Evolutionary conservation across 495 filamentous ascomycete genomes (phyloP), one percentile per base, ranked within the genome.

Genomic region (Neurospora hispaniola): DNA sequence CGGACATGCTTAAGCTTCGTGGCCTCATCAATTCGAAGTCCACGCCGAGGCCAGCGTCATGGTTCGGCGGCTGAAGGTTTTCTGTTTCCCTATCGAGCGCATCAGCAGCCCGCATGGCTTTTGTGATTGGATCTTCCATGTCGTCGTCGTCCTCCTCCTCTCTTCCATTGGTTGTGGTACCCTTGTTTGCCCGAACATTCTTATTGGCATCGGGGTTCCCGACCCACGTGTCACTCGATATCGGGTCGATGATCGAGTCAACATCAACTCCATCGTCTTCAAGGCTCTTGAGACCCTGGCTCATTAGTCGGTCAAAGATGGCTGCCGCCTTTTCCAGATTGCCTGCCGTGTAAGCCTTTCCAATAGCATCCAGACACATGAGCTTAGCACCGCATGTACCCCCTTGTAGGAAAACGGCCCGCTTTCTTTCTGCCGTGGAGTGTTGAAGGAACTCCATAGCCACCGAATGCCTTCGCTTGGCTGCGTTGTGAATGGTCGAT

Each of bases 371-470:
- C 10, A 88, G 78, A 71, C 86, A 87, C 35, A 78, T 75, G 40
- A 80, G 73, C 59, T 83, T 81, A 2, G 85, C 85, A 59, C 82
- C 78, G 16, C 83, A 80, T 10, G 83, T 85, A 6, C 86, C 85
- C 10, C 86, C 86, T 75, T 87, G 81, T 72, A 84, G 79, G 71
- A 88, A 86, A 11, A 88, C 84, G 2, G 87, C 74, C 42, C 83
- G 83, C 70, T 81, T 84, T 39, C 83, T 80, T 48, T 76, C 75
- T 18, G 78, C 72, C 8, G 79, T 82, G 2, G 84, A 81, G 41
- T 77, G 76, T 46, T 76, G 74, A 39, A 88, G 75, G 76, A 88
- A 88, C 14, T 76, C 74, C 23, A 81, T 75, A 38, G 86, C 86
- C 68, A 78, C 80, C 31, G 84, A 78, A 44, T 78, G 77, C 72